Base-by-base conservation (phyloP, 2,329 filamentous ascomycete genomes). In the Fusarium oxysporum region DNA sequence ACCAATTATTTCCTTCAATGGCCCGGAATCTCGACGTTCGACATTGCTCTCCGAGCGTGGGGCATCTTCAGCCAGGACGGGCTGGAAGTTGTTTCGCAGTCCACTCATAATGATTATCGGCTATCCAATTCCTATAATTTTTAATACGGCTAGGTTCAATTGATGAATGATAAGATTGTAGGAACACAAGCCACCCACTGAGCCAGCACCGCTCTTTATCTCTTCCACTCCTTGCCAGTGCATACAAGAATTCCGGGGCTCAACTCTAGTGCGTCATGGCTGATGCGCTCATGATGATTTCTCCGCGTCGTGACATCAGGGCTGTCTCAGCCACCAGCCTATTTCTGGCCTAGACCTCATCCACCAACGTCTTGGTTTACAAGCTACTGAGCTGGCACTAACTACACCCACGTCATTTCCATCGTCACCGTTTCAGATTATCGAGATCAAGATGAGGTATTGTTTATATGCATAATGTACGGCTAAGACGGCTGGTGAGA, bases 1-100 rank as follows among this genome's bases (percentile, higher is more conserved):
- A 73, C 71, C 71, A 3, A 75, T 62, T 1, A 76, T 76, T 2
- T 76, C 62, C 57, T 72, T 76, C 59, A 76, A 54, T 10, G 74
- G 73, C 1, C 74, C 73, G 2, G 47, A 56, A 5, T 43, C 40
- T 53, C 44, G 55, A 5, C 70, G 65, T 11, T 44, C 38, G 19
- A n/a, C 54, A 43, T 47, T 45, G 23, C 5, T 28, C 6, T 67
- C 17, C 7, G 45, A 68, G 16, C 10, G 12, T 5, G 16, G 13
- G 23, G 13, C 25, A 21, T 66, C 58, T 4, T 75, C 55, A 11
- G 38, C 66, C 30, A 56, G 25, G 1, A 62, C 57, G 1, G 72
- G 69, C 41, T 68, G 59, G 28, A 72, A 68, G 23, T 60, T 56
- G 40, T 62, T 25, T 40, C 30, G 41, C 2, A 58, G 38, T 61